phyloP scores from a whole-genome alignment of 768 basidiomycete genomes.

The Bullera alba region DNA sequence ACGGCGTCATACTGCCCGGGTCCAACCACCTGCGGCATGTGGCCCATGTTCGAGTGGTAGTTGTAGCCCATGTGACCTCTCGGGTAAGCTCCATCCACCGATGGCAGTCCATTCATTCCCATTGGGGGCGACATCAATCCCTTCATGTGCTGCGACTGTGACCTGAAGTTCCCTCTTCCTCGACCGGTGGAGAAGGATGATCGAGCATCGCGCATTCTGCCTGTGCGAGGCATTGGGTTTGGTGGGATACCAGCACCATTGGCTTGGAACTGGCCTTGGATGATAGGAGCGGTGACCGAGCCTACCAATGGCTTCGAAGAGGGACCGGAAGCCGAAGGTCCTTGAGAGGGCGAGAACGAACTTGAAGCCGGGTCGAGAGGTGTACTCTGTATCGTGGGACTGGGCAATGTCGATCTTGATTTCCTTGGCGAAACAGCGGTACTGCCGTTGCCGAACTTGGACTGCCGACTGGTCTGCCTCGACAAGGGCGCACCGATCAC shows the following conservation, averaged over 20 bases:
- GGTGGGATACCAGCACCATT: background rate
- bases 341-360: too few relatives aligned
- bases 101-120: background rate
- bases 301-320: background rate
- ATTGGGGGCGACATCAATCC: background rate
- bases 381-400: too few relatives aligned
- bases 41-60: background rate
- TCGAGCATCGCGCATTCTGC: slow-evolving; percentile 12
- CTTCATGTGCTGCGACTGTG: slow-evolving; percentile 5
- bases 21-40: background rate
- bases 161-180: slow-evolving; percentile 16
- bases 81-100: background rate
- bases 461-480: background rate
- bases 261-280: background rate
- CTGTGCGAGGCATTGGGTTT: background rate
- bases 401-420: too few relatives aligned
- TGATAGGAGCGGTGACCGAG: background rate
- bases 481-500: background rate
- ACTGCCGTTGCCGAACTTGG: background rate
- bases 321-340: background rate
- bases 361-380: too few relatives aligned
- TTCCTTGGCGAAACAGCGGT: too few relatives aligned
- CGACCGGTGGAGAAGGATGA: slow-evolving; percentile 16
- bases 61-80: slow-evolving; percentile 5
- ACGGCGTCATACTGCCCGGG: background rate